These are phyloP conservation scores for Sonneratia caseolaris DNA, from an alignment of 345 rosid species.

Conservation along the genomic window DNA sequence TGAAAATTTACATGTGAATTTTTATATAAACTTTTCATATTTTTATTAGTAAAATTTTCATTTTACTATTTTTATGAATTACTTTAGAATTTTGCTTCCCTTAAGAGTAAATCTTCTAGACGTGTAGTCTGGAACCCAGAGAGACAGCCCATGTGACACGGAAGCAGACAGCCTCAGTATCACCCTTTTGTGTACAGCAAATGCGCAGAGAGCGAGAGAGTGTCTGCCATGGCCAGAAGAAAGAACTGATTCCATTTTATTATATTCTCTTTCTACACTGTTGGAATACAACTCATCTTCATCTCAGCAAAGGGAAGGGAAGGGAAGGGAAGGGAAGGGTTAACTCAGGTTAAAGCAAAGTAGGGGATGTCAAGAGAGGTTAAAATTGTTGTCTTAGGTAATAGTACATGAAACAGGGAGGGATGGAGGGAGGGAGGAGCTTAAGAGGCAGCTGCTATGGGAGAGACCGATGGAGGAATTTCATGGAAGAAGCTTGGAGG, in stretches of 20 bases:
- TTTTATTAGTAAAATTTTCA: too few species aligned
- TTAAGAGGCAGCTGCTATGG: too few species aligned
- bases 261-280: conserved; percentile 4
- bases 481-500: conserved; percentile 27
- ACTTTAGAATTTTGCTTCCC: too few species aligned
- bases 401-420: neutral
- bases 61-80: too few species aligned
- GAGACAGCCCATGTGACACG: too few species aligned
- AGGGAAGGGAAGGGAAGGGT: too few species aligned
- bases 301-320: neutral
- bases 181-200: neutral
- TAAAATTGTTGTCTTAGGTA: conserved; percentile 7
- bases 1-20: too few species aligned
- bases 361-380: neutral
- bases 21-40: too few species aligned
- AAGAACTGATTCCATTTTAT: neutral
- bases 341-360: neutral
- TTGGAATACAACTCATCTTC: neutral
- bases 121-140: conserved; percentile 24
- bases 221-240: neutral
- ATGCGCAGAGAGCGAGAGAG: neutral
- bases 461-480: conserved; percentile 7
- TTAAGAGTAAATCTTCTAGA: too few species aligned
- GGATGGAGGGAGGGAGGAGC: too few species aligned
- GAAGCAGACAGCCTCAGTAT: too few species aligned